Evolutionary conservation across 225 moss, liverwort and hornwort genomes (phyloP), one percentile per base, ranked within the genome.

Genomic region (Bryoerythrophyllum caledonicum): DNA sequence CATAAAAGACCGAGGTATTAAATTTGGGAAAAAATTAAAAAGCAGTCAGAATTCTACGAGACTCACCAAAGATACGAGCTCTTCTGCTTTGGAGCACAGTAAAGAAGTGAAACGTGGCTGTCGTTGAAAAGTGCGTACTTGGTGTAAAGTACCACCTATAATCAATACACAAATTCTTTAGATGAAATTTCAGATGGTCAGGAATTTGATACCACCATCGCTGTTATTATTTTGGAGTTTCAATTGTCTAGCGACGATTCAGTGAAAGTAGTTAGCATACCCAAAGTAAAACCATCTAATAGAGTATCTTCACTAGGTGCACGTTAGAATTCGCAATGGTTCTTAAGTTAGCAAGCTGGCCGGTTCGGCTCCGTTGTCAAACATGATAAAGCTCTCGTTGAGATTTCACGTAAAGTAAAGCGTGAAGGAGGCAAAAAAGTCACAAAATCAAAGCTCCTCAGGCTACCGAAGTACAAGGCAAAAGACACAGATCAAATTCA

Each of bases 91-190:
- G 90, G 81, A 78, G 94, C 83, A 82, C 97, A 90, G 76, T 87
- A 93, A 65, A 89, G 88, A 63, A 99, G 80, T 40, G 86, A 82
- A 17, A 89, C 91, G 61, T 90, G 91, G 76, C 97, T 94, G 78
- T 94, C 87, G 72, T 99, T 99, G 70, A 89, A 86, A 71, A 99
- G 78, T 68, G 84, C 81, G 71, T 99, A 93, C 80, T 86, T 91
- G 35, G 94, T 99, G 48, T 86, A 88, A 17, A 93, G 53, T 59
- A 89, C 81, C 74, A 94, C 90, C 94, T 95, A 79, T 69, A 30
- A 60, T 64, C 46, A 74, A 61, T 21, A 74, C 60, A 79, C 26
- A 68, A 72, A 75, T 51, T 67, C 77, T 63, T 63, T 49, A 70
- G 46, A 69, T 46, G 35, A 32, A 17, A 69, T 78, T 67, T 75